Evolutionary conservation across 495 filamentous ascomycete genomes (phyloP), one percentile per base, ranked within the genome.

Genomic region (Poronia punctata): DNA sequence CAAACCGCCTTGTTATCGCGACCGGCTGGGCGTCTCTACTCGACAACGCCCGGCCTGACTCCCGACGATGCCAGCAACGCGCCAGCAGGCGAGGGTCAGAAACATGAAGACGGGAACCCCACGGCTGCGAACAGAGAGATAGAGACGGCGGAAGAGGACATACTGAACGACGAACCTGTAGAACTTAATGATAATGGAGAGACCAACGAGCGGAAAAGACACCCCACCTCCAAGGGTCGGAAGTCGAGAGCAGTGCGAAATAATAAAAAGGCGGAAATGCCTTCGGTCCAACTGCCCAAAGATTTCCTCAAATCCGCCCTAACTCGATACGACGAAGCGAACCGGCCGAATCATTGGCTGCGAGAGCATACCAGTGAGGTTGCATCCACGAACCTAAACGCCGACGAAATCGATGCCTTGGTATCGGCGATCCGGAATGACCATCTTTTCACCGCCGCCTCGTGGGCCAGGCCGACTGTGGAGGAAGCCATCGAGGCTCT

Each of bases 271-370:
- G 58, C 65, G 11, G 61, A 71, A 18, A 25, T 68, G 1, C 67
- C 71, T 2, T 56, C 64, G 14, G 46, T 72, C 3, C 40, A 57
- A 15, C 22, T 77, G 15, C 68, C 72, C 6, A 45, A 52, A 7
- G 68, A 62, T 36, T 77, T 78, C 50, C 35, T 57, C 25, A 43
- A 60, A 18, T 21, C 45, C 1, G 62, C 62, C 36, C 53, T 68
- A 2, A 49, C 45, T 40, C 46, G 52, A 19, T 29, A 45, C 30
- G 20, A 35, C 6, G 45, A 49, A 35, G 12, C 34, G 6, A 30
- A 45, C 14, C 23, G 21, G 17, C 18, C n/a, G 37, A 22, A n/a
- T n/a, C n/a, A n/a, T 24, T 9, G 23, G 14, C 10, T 30, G 26
- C 32, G 8, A 29, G 24, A 37, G 15, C 14, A 9, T 3, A 22